These are phyloP conservation scores for Syncephalastrum monosporum DNA, from an alignment of 371 early-diverging fungal species.

Conservation along the genomic window DNA sequence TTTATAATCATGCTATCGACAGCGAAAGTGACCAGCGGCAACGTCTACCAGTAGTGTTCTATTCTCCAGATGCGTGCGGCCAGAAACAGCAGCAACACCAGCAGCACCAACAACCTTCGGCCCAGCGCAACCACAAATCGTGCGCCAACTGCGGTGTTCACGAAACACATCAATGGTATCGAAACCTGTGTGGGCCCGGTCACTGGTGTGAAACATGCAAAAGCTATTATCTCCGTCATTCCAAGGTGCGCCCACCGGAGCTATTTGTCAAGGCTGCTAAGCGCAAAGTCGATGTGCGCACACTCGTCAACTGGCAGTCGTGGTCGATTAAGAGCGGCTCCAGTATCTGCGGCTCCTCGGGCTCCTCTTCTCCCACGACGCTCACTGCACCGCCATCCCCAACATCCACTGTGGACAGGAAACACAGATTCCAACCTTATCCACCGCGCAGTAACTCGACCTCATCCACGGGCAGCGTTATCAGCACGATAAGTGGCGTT, in stretches of 20 bases:
- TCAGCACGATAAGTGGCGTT: conserved; percentile 1
- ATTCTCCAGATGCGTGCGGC: no score
- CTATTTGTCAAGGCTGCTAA: conserved; percentile 46
- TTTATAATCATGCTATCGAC: not conserved
- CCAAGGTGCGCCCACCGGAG: conserved; percentile 35
- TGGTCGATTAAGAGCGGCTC: not conserved
- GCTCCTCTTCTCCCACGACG: not conserved
- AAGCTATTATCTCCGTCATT: conserved; percentile 42
- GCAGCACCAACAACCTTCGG: not conserved
- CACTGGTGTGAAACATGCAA: conserved; percentile 53
- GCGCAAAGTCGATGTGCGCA: conserved; percentile 38
- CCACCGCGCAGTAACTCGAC: not conserved
- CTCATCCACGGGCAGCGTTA: not conserved
- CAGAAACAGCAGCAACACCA: conserved; percentile 3
- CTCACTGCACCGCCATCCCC: not conserved
- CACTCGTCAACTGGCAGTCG: conserved; percentile 28
- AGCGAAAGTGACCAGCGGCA: not conserved
- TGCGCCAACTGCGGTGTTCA: conserved; percentile 45
- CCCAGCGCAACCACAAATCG: conserved; percentile 16
- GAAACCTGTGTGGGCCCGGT: conserved; percentile 40
- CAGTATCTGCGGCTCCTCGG: no score
- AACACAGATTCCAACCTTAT: not conserved
- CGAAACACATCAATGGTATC: conserved; percentile 51
- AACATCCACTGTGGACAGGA: not conserved
- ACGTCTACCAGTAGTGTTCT: not conserved